Evolutionary conservation across 1,139 yeast species (phyloP), one percentile per base, ranked within the genome.

Genomic region (Chernovozyma sophiae-reginae): DNA sequence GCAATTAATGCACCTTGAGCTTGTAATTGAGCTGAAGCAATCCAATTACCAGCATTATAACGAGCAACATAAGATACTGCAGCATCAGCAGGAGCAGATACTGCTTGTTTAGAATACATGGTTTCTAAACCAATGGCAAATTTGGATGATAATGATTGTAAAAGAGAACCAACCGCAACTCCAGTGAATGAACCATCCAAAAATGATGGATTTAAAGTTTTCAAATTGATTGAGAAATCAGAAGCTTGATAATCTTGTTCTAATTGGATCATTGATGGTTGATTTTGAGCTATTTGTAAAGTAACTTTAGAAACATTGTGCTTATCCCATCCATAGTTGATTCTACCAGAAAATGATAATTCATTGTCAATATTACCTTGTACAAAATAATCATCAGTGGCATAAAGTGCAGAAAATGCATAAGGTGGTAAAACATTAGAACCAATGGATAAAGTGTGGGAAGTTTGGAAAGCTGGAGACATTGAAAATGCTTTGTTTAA

Each of bases 401-500:
- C 97, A 61, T 81, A 89, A 51, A 92, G 74, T 27, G 96, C 94
- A 41, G 90, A 80, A 61, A 92, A 86, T 27, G 96, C 94, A 61
- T 92, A 92, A 44, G 95, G 83, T 40, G 97, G 96, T 64, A 87
- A 74, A 39, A 81, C 81, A 44, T 81, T 80, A 39, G 95, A 85
- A 31, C 98, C 98, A 51, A 86, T 70, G 35, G 95, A 77, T 59
- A 94, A 85, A 40, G 97, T 84, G 63, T 94, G 98, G 44, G 96
- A 85, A 43, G 95, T 86, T 73, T 94, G 98, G 83, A 94, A 92
- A 42, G 90, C 95, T 42, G 98, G 97, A 62, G 82, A 80, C 77
- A 90, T 76, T 48, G 86, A 71, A 58, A 94, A 87, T 19, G 92
- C 89, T 74, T 92, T 92, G 70, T 87, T 86, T 55, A 92, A 77